Conservation (phyloP, 805 yeast species). For the Candida maesae region DNA sequence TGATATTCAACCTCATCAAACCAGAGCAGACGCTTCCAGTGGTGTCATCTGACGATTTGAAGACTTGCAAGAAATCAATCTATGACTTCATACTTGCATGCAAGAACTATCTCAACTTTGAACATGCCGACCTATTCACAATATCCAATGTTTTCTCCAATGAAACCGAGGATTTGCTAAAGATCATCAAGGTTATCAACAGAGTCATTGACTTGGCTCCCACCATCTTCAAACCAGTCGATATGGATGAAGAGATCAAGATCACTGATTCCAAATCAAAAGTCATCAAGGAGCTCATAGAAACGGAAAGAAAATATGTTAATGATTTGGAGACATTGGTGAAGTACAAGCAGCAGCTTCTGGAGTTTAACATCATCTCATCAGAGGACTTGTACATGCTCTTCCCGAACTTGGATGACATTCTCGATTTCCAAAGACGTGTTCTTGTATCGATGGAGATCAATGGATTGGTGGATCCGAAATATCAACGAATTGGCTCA, state of each 20-base stretch:
- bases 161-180: conserved; percentile 70
- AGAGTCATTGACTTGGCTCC: conserved; percentile 56
- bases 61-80: conserved; percentile 82
- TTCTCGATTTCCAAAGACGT: conserved; percentile 89
- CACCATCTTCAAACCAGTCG: conserved; percentile 33
- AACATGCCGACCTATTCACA: conserved; percentile 82
- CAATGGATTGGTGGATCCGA: conserved; percentile 69
- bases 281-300: conserved; percentile 79
- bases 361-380: conserved; percentile 61
- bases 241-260: conserved; percentile 27
- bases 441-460: conserved; percentile 86
- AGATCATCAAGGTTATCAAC: conserved; percentile 69
- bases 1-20: conserved; percentile 69
- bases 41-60: conserved; percentile 73
- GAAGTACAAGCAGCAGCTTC: conserved; percentile 63
- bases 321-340: conserved; percentile 79
- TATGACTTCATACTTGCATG: conserved; percentile 89
- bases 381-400: conserved; percentile 76
- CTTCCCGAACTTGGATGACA: conserved; percentile 79
- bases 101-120: conserved; percentile 65
- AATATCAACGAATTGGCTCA: conserved; percentile 83
- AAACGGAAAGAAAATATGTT: conserved; percentile 90
- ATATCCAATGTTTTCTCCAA: conserved; percentile 86
- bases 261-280: conserved; percentile 60
- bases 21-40: conserved; percentile 57